phyloP scores from a whole-genome alignment of 306 rosid genomes.

The Benincasa hispida region DNA sequence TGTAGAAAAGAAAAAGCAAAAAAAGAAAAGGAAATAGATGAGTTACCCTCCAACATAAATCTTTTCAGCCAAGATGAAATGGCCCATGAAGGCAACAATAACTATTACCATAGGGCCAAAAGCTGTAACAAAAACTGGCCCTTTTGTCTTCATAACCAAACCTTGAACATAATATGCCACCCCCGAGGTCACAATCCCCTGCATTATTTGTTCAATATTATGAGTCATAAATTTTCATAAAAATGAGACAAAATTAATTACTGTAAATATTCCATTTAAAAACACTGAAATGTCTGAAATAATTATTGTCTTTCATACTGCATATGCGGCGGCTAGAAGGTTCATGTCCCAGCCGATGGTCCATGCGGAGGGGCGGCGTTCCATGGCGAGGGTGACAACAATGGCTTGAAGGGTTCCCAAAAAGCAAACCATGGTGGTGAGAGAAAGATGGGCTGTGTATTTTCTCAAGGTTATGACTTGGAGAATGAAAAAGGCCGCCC shows the following conservation, averaged over 20 bases:
- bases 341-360: constrained; percentile 77
- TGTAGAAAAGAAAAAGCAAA: too few relatives aligned
- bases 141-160: constrained; percentile 61
- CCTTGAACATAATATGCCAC: constrained; percentile 74
- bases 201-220: background rate
- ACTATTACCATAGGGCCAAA: constrained; percentile 88
- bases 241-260: too few relatives aligned
- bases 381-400: constrained; percentile 60
- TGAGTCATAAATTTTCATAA: background rate
- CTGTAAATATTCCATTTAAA: too few relatives aligned
- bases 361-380: constrained; percentile 59
- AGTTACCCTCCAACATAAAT: constrained; percentile 72
- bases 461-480: constrained; percentile 59
- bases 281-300: background rate
- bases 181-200: constrained; percentile 68
- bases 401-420: constrained; percentile 70
- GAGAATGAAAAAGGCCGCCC: constrained; percentile 89
- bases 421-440: constrained; percentile 67
- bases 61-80: constrained; percentile 52
- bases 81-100: constrained; percentile 71
- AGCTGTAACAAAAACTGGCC: constrained; percentile 88
- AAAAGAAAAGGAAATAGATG: too few relatives aligned
- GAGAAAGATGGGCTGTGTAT: constrained; percentile 80
- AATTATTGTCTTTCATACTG: constrained; percentile 26
- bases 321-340: constrained; percentile 80